These are phyloP conservation scores for Hippophae rhamnoides DNA, from an alignment of 306 rosid genomes.

Conservation along the genomic window DNA sequence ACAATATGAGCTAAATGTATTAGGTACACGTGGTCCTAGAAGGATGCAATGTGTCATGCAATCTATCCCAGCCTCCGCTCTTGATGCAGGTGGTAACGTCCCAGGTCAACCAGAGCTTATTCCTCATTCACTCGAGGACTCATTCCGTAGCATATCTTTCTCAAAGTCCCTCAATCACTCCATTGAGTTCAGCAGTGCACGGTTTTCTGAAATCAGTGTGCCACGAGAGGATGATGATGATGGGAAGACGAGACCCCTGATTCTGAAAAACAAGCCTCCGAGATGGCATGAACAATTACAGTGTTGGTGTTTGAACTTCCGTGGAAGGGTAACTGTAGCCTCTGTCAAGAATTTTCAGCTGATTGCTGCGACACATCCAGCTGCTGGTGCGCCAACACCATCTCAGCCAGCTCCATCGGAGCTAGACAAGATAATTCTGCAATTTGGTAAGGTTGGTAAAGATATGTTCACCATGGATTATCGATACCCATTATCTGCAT, in stretches of 20 bases:
- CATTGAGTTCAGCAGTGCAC: slow-evolving; percentile 58
- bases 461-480: slow-evolving; percentile 93
- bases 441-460: slow-evolving; percentile 82
- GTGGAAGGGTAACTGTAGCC: slow-evolving; percentile 83
- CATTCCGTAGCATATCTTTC: slow-evolving; percentile 39
- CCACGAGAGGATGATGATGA: slow-evolving; percentile 33
- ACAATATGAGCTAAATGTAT: slow-evolving; percentile 76
- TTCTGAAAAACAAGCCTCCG: slow-evolving; percentile 84
- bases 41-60: slow-evolving; percentile 90
- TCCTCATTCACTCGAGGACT: slow-evolving; percentile 54
- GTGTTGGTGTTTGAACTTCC: slow-evolving; percentile 88
- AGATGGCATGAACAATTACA: slow-evolving; percentile 92
- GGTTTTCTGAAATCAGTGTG: slow-evolving; percentile 60
- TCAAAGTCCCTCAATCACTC: slow-evolving; percentile 60
- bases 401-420: slow-evolving; percentile 36
- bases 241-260: slow-evolving; percentile 49
- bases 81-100: slow-evolving; percentile 60
- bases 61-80: slow-evolving; percentile 68
- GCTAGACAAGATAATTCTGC: slow-evolving; percentile 69
- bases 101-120: slow-evolving; percentile 56
- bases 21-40: slow-evolving; percentile 91
- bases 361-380: slow-evolving; percentile 29
- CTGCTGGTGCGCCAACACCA: slow-evolving; percentile 49
- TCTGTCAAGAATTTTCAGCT: slow-evolving; percentile 90
- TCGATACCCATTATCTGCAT: slow-evolving; percentile 78